Conservation (phyloP, 164 flowering plant species). For the Annona cherimola region DNA sequence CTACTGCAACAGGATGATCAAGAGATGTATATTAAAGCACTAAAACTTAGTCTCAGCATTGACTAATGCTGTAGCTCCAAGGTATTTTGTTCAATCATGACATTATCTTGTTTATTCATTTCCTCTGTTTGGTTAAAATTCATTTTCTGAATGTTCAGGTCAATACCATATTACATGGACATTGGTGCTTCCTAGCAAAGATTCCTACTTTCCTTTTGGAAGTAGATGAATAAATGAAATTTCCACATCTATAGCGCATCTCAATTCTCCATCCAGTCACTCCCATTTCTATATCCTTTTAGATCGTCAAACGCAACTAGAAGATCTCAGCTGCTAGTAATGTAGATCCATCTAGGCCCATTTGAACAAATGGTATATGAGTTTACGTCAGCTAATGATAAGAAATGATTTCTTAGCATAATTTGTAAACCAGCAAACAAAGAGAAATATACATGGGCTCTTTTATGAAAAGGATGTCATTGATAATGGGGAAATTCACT, state of each 20-base stretch:
- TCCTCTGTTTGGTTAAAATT: background rate
- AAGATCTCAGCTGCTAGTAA: too few species aligned
- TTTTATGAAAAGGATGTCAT: too few species aligned
- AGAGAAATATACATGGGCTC: too few species aligned
- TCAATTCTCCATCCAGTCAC: background rate
- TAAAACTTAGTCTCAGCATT: background rate
- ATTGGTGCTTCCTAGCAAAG: background rate
- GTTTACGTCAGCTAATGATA: too few species aligned
- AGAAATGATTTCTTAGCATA: too few species aligned
- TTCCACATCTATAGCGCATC: background rate
- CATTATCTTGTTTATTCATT: background rate
- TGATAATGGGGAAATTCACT: too few species aligned
- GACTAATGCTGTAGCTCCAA: background rate
- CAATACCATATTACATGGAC: background rate
- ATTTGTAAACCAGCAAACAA: too few species aligned
- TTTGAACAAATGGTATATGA: too few species aligned
- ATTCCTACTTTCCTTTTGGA: background rate
- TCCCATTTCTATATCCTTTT: background rate
- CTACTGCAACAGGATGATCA: constrained; percentile 34
- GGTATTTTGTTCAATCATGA: background rate
- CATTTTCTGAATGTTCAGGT: background rate
- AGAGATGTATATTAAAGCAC: background rate
- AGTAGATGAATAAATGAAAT: too few species aligned
- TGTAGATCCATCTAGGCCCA: too few species aligned
- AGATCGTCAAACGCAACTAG: too few species aligned